Evolutionary conservation across 148 eudicot species (phyloP), one percentile per base, ranked within the genome.

Genomic region (Rhododendron molle): DNA sequence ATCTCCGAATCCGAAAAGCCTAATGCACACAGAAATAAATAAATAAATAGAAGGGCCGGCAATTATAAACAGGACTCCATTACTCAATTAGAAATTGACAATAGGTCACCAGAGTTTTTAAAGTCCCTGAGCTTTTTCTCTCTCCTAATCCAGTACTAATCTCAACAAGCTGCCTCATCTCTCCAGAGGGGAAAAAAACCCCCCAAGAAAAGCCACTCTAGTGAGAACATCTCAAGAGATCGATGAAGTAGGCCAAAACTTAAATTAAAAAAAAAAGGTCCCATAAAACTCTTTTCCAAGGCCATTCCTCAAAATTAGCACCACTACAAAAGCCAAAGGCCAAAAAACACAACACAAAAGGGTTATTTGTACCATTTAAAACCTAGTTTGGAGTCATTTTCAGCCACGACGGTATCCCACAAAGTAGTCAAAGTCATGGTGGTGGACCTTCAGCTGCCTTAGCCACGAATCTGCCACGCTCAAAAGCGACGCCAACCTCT

Each of bases 391-490:
- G 80, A 11, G 43, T 26, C 54, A n/a, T 30, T 71, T 87, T 92
- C 88, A 94, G 86, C 96, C 95, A 88, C 85, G 92, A 60, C 92
- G 88, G 81, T 69, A 83, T 87, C 99, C 94, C 11, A 87, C 89
- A 91, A 96, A 96, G 93, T 87, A 92, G 90, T 91, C 90, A 85
- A 95, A 96, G 89, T 96, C 99, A 86, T 94, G 99, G 88, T 96
- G 99, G 72, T 95, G 94, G 90, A 94, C 99, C 86, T 91, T 79
- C 23, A 96, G 83, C 85, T 96, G 98, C 92, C 93, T 96, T 60
- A 96, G 92, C 99, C 99, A 96, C 5, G 99, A 96, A 91, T 94
- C 97, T 0, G 98, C 98, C 13, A 93, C 98, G 78, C 97, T 91
- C 62, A 89, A 86, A 18, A 95, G 93, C 18, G 99, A 92, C 50